Base-by-base conservation (phyloP, 352 stramenopile genomes). In the Phytophthora foliorum region DNA sequence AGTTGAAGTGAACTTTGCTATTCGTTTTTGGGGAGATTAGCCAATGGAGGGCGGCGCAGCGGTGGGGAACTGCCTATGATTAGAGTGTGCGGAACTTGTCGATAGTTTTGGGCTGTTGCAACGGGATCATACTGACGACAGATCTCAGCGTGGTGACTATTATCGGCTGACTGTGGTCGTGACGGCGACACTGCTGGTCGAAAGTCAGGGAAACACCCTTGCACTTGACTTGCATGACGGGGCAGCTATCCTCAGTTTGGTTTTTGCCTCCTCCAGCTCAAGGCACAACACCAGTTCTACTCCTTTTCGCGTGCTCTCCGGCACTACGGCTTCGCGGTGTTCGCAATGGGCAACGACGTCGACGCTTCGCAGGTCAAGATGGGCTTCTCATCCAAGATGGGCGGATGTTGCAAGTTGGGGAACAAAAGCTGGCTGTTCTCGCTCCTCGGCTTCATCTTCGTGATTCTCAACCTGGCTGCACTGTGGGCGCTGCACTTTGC, bases 401-500 rank as follows among this genome's bases (percentile, higher is more conserved):
- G 19, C 4, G 44, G 44, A 0, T 57, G 57, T n/a, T 66, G 45
- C 39, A 54, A 24, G 8, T 22, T 42, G 19, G 31, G 51, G 11
- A 70, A 61, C 36, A 74, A 67, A 49, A 24, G 48, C n/a, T 49
- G 42, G 19, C 25, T 83, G 6, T 41, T 81, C 24, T 69, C 72
- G n/a, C 25, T 60, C 14, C 25, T 86, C 27, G 75, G 72, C 16
- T 80, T 88, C 51, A 25, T 88, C 48, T 91, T 89, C 44, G 80
- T 90, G 53, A 24, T 90, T 19, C 63, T 78, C 69, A 92, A 92
- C 63, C 57, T 89, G 42, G 77, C 75, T 8, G 84, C 80, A 16
- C 58, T 92, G 19, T 92, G 86, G 71, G 69, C 83, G 29, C 69
- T 92, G 22, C 84, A 90, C 70, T 92, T 92, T 50, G 78, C 77